Evolutionary conservation across 1,284 basidiomycete genomes (phyloP).

Genomic region (Fomitopsis betulina): DNA sequence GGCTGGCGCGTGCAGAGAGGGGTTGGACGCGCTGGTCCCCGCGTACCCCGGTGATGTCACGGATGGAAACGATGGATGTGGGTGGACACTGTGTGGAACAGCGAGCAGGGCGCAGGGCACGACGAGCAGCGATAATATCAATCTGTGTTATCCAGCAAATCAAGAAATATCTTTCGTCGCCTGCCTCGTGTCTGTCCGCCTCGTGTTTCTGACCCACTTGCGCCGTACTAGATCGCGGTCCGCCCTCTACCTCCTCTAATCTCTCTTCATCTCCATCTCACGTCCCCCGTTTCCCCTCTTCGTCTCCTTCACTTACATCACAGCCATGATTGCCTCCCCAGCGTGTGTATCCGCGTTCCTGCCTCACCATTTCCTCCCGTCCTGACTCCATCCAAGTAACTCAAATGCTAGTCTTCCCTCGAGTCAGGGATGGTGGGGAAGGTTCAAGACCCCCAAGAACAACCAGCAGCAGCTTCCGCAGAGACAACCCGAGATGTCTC

Average conservation of each 20-base stretch:
- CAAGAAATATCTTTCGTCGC: slow-evolving; percentile 15
- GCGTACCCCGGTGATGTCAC: not conserved
- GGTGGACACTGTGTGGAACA: too few relatives aligned
- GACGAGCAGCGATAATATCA: not conserved
- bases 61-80: too few relatives aligned
- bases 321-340: slow-evolving; percentile 69
- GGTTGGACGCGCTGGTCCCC: too few relatives aligned
- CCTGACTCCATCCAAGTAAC: slow-evolving; percentile 45
- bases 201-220: slow-evolving; percentile 17
- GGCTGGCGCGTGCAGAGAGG: not conserved
- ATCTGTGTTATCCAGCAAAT: slow-evolving; percentile 11
- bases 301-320: not conserved
- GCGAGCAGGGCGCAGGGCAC: too few relatives aligned
- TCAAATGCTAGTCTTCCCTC: slow-evolving; percentile 56
- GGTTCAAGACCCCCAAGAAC: slow-evolving; percentile 50
- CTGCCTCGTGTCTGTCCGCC: slow-evolving; percentile 26
- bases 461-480: slow-evolving; percentile 55
- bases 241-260: slow-evolving; percentile 7
- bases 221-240: slow-evolving; percentile 16
- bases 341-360: slow-evolving; percentile 50
- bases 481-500: slow-evolving; percentile 47
- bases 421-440: slow-evolving; percentile 58
- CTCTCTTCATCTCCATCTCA: slow-evolving; percentile 10
- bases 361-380: slow-evolving; percentile 19
- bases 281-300: slow-evolving; percentile 9